Base-by-base conservation (phyloP, 305 asterid species). In the Fraxinus nigra region DNA sequence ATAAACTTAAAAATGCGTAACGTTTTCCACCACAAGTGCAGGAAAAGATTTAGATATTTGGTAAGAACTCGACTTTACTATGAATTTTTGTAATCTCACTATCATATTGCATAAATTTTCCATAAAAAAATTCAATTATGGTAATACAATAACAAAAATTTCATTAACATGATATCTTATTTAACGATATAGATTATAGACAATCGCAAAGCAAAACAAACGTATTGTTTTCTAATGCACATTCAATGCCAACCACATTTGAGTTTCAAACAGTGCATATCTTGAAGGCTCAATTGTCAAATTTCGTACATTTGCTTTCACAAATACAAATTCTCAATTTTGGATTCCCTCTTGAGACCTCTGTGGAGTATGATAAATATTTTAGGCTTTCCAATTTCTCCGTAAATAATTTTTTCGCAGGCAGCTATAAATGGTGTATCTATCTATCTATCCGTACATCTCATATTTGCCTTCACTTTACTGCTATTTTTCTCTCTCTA, bases 341-440 rank as follows among this genome's bases (percentile, higher is more conserved):
- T 54, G 26, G 24, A 54, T 54, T 54, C 65, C 65, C 24, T 54
- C 26, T 5, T 1, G 65, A n/a, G 65, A n/a, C 26, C 65, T 51
- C n/a, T 51, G 3, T 4, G 0, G 30, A 28, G 30, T 16, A 48
- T 43, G 51, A 43, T 48, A 48, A 48, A 48, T 48, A 46, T 46
- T 46, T 46, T 82, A 69, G 81, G 82, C 35, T 80, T 5, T 85
- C 78, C 89, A 72, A 78, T 81, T n/a, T 54, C 76, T 65, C 46
- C 79, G 34, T 77, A 70, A 70, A 70, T 33, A 9, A 9, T 43
- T 80, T 80, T 79, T 76, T 79, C 24, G 77, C 86, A 77, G 70
- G 54, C 85, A 75, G 86, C 81, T 87, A 89, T 89, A 84, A 89
- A 89, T 85, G 88, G 87, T 84, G 80, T 76, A 30, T 82, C 70